phyloP scores from a whole-genome alignment of 2,329 filamentous ascomycete genomes.

The Fusarium lateritium region DNA sequence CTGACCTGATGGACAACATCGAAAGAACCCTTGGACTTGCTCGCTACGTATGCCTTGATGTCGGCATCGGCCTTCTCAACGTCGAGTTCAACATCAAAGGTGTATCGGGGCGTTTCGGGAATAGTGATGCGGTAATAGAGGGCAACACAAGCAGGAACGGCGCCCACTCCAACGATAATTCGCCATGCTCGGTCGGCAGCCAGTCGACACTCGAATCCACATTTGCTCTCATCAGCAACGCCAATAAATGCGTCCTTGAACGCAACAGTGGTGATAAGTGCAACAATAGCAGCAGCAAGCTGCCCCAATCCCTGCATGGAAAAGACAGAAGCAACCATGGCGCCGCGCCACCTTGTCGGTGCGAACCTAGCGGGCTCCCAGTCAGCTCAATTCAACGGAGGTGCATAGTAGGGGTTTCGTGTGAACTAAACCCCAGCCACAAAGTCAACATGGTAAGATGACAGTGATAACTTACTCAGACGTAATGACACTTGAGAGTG shows the following conservation, averaged over 20 bases:
- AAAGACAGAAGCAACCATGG: slow-evolving; percentile 88
- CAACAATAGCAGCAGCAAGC: slow-evolving; percentile 78
- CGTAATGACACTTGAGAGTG: slow-evolving; percentile 81
- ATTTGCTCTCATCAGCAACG: slow-evolving; percentile 61
- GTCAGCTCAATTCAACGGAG: slow-evolving; percentile 33
- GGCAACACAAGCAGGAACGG: slow-evolving; percentile 81
- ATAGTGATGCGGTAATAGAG: slow-evolving; percentile 91
- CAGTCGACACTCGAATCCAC: slow-evolving; percentile 73
- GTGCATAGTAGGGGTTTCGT: neutral
- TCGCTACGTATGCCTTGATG: slow-evolving; percentile 72
- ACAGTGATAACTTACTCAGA: slow-evolving; percentile 70
- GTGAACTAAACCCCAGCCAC: slow-evolving; percentile 25
- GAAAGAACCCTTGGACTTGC: slow-evolving; percentile 63
- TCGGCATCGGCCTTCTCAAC: slow-evolving; percentile 82
- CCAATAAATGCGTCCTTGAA: slow-evolving; percentile 69
- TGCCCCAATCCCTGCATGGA: slow-evolving; percentile 90
- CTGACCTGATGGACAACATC: slow-evolving; percentile 65
- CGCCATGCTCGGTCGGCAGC: slow-evolving; percentile 88
- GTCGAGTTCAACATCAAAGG: slow-evolving; percentile 84
- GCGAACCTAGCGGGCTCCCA: slow-evolving; percentile 70
- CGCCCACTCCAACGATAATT: slow-evolving; percentile 84
- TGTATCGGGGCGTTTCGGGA: slow-evolving; percentile 87
- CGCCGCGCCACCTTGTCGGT: slow-evolving; percentile 84
- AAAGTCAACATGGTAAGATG: slow-evolving; percentile 22
- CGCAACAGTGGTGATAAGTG: slow-evolving; percentile 76